Evolutionary conservation across 495 filamentous ascomycete genomes (phyloP).

Genomic region (Parachaetomium inaequale): DNA sequence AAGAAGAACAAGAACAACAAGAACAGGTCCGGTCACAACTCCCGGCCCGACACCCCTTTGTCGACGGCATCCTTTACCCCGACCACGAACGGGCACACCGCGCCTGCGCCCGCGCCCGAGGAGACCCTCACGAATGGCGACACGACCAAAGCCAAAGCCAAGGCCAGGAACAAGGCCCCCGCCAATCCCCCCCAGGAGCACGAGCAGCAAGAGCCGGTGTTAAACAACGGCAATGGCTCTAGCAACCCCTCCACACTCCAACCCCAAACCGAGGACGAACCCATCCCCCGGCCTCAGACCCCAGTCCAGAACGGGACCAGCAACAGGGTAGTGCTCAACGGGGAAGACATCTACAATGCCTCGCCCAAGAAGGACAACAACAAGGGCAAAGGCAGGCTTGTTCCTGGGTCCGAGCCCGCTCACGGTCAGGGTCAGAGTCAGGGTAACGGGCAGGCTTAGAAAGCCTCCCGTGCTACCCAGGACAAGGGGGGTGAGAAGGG

Average conservation of each 20-base stretch:
- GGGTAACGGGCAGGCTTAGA: not conserved
- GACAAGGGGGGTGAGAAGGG: not conserved
- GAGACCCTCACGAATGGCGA: no score
- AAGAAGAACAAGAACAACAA: not conserved
- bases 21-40: not conserved
- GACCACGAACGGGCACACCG: not conserved
- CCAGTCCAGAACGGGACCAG: not conserved
- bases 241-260: no score
- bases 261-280: no score
- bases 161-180: not conserved
- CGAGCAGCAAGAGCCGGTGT: no score
- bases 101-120: not conserved
- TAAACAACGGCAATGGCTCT: no score
- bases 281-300: not conserved
- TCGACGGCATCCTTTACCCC: no score
- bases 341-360: not conserved
- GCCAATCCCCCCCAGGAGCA: no score
- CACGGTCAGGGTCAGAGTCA: not conserved
- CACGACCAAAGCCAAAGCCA: not conserved
- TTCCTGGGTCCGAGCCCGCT: not conserved
- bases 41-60: not conserved
- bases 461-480: no score
- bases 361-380: not conserved
- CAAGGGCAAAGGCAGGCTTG: not conserved
- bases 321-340: not conserved